phyloP scores from a whole-genome alignment of 192 early-diverging fungal species.

The Entomortierella parvispora region DNA sequence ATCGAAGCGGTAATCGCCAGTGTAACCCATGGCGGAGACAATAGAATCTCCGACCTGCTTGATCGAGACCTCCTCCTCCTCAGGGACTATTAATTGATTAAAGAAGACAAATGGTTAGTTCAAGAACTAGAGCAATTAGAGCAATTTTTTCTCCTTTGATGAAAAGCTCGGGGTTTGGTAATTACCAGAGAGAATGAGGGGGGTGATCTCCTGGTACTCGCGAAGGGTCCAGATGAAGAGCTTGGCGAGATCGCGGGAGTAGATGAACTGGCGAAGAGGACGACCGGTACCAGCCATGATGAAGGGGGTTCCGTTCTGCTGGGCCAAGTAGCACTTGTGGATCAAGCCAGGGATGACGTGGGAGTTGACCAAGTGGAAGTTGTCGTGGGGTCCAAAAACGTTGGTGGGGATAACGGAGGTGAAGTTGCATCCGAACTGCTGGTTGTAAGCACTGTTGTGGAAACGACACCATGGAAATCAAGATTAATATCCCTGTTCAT shows the following conservation, averaged over 20 bases:
- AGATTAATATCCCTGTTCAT: background rate
- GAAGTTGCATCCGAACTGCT: conserved; percentile 83
- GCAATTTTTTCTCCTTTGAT: too few species aligned
- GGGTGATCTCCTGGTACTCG: conserved; percentile 82
- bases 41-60: conserved; percentile 81
- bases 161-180: background rate
- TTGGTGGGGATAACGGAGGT: conserved; percentile 87
- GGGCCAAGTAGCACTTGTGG: conserved; percentile 86
- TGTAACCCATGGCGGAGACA: conserved; percentile 73
- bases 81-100: conserved; percentile 62
- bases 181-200: conserved; percentile 84
- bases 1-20: conserved; percentile 77
- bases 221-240: conserved; percentile 85
- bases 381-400: conserved; percentile 85
- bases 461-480: background rate
- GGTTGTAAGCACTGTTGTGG: conserved; percentile 69
- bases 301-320: conserved; percentile 80
- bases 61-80: conserved; percentile 82
- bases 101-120: conserved; percentile 7
- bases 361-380: conserved; percentile 81
- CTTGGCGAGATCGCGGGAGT: conserved; percentile 81
- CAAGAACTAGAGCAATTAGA: too few species aligned
- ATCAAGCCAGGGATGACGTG: conserved; percentile 84
- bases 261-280: conserved; percentile 87
- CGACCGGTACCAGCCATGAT: conserved; percentile 78